Base-by-base conservation (phyloP, 2,329 filamentous ascomycete species). In the Pseudogymnoascus sp. region DNA sequence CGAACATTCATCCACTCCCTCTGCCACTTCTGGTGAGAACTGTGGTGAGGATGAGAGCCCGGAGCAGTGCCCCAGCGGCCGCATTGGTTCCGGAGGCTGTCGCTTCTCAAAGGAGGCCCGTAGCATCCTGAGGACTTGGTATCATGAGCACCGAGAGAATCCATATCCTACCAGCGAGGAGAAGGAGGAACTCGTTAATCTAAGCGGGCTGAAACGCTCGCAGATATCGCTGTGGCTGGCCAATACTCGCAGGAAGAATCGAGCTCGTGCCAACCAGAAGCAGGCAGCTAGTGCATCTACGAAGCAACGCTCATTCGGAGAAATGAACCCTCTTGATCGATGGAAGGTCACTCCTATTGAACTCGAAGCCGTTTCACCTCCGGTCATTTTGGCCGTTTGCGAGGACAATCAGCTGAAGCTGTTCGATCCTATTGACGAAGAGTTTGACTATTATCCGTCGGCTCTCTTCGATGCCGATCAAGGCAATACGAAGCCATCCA, bases 351-450 rank as follows among this genome's bases (percentile, higher is more conserved):
- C 51, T 39, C 61, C 61, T 31, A 60, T 62, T 35, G 61, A 62
- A 41, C 25, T 38, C 15, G 61, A 62, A 60, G 55, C 61, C 31
- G 61, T 61, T n/a, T 35, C 51, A 9, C 51, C 58, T 21, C 61
- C 61, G 3, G 58, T 44, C 9, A 62, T 62, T 61, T n/a, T 66
- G 39, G 33, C 44, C 67, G n/a, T 69, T 70, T 63, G 69, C 68
- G 66, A 41, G 27, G 51, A 38, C 33, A 38, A 38, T 62, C 58
- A 59, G 31, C 35, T 60, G 25, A 38, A 59, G 58, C 33, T 41
- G 38, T 41, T 39, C 25, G 58, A 59, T 41, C 38, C 58, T 36
- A 59, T 59, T 3, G 33, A 38, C 21, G 58, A 59, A 59, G 58
- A 59, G 10, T 38, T 41, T 6, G 58, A 59, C 33, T 61, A 44